These are phyloP conservation scores for Orbilia javanica DNA, from an alignment of 2,329 filamentous ascomycete genomes.

Conservation along the genomic window DNA sequence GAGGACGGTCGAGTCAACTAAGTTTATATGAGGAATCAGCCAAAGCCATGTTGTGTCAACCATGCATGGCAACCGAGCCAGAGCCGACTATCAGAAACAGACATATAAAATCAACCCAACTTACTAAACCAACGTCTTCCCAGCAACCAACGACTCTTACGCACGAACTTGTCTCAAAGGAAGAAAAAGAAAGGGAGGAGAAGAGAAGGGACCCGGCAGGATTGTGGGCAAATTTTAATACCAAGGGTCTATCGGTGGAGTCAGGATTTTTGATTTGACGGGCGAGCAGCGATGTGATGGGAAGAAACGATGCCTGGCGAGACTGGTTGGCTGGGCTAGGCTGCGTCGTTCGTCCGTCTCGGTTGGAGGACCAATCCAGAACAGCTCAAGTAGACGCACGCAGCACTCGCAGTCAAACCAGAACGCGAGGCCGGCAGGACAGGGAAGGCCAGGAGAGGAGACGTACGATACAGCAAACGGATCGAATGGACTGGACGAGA, in stretches of 20 bases:
- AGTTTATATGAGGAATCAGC: conserved; percentile 45
- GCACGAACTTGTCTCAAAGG: background rate
- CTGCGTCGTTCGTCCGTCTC: conserved; percentile 53
- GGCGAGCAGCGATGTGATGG: conserved; percentile 43
- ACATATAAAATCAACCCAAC: conserved; percentile 11
- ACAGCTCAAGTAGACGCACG: conserved; percentile 31
- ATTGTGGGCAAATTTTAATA: conserved; percentile 51
- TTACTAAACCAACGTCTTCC: conserved; percentile 4
- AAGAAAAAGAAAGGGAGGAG: background rate
- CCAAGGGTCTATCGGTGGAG: conserved; percentile 40
- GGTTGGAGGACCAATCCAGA: conserved; percentile 49
- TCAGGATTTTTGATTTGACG: conserved; percentile 51
- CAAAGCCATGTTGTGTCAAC: background rate
- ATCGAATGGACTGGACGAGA: conserved; percentile 25
- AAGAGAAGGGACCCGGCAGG: conserved; percentile 22
- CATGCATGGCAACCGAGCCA: conserved; percentile 33
- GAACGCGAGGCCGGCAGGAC: conserved; percentile 37
- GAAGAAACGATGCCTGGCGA: conserved; percentile 40
- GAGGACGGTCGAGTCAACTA: conserved; percentile 16
- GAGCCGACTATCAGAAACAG: conserved; percentile 2
- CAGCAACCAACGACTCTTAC: conserved; percentile 17
- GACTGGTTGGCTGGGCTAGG: conserved; percentile 50
- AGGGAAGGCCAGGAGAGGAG: conserved; percentile 21
- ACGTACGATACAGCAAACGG: conserved; percentile 11
- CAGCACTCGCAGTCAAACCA: conserved; percentile 41